A percentile compares a stretch with the other conserved stretches of the same genome.
Conservation (phyloP, 768 basidiomycete species). For the Chalciporus chontae region DNA sequence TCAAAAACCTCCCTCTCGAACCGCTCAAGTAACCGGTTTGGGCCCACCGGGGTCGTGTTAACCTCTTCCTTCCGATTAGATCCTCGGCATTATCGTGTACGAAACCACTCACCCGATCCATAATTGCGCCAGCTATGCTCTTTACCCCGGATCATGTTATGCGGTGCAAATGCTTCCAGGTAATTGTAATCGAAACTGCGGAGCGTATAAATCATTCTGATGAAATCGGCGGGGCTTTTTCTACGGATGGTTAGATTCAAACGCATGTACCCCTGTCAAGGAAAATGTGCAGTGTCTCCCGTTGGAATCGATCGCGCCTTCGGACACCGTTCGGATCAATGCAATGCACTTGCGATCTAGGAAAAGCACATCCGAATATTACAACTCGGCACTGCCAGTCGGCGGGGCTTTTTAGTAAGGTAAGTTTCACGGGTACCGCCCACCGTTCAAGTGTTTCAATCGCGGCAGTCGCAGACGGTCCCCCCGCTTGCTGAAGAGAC, state of each 20-base stretch:
- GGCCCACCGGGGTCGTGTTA: neutral
- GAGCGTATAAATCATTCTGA: slow-evolving; percentile 3
- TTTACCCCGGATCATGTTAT: neutral
- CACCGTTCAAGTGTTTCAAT: neutral
- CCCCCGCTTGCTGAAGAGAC: neutral
- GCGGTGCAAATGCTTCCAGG: slow-evolving; percentile 1
- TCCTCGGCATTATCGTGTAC: neutral
- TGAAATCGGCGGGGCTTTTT: slow-evolving; percentile 2
- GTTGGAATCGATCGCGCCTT: slow-evolving; percentile 1
- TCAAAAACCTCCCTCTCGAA: neutral
- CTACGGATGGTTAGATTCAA: slow-evolving; percentile 9
- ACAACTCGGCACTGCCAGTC: neutral
- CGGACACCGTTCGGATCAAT: neutral
- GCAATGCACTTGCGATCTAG: neutral
- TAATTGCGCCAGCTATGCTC: neutral
- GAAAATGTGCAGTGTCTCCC: neutral
- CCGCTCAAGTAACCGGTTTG: neutral
- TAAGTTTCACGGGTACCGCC: neutral
- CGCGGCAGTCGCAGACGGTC: neutral
- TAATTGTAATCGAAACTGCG: neutral
- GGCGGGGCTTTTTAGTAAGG: slow-evolving; percentile 10
- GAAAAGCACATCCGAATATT: neutral
- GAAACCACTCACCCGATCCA: neutral
- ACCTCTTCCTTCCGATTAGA: neutral
- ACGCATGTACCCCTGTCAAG: slow-evolving; percentile 5